Percentiles rank a stretch among this genome's conserved stretches.
Evolutionary conservation across 129 eudicot species (phyloP).

Genomic region (Pseudognaphalium luteoalbum): DNA sequence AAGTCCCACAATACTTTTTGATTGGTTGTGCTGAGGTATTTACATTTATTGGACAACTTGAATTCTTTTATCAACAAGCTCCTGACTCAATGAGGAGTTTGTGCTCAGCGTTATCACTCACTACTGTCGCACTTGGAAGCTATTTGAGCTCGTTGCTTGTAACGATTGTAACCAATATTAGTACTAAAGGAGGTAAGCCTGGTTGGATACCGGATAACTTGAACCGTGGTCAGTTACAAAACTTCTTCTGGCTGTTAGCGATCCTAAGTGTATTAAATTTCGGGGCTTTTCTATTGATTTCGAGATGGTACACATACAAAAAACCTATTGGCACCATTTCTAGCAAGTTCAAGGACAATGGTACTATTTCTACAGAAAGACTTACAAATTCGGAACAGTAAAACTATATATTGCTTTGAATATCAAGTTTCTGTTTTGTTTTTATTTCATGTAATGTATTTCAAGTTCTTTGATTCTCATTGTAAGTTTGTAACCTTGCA

Average conservation of each 20-base stretch:
- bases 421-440: not conserved
- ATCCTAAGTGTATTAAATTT: constrained; percentile 49
- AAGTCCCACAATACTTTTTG: constrained; percentile 60
- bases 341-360: constrained; percentile 18
- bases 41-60: constrained; percentile 55
- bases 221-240: constrained; percentile 47
- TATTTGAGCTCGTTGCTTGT: constrained; percentile 57
- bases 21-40: constrained; percentile 75
- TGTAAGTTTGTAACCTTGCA: not conserved
- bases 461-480: not conserved
- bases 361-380: constrained; percentile 10
- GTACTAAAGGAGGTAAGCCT: constrained; percentile 48
- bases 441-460: not conserved
- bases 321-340: constrained; percentile 37
- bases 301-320: constrained; percentile 48
- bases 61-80: constrained; percentile 62
- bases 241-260: constrained; percentile 56
- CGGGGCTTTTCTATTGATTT: constrained; percentile 42
- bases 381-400: constrained; percentile 18
- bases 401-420: not conserved
- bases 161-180: constrained; percentile 42
- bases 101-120: constrained; percentile 56
- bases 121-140: constrained; percentile 54
- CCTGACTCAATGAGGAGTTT: constrained; percentile 72
- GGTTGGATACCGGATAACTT: constrained; percentile 68